Evolutionary conservation across 495 filamentous ascomycete genomes (phyloP).

Genomic region (Neurospora sp.): DNA sequence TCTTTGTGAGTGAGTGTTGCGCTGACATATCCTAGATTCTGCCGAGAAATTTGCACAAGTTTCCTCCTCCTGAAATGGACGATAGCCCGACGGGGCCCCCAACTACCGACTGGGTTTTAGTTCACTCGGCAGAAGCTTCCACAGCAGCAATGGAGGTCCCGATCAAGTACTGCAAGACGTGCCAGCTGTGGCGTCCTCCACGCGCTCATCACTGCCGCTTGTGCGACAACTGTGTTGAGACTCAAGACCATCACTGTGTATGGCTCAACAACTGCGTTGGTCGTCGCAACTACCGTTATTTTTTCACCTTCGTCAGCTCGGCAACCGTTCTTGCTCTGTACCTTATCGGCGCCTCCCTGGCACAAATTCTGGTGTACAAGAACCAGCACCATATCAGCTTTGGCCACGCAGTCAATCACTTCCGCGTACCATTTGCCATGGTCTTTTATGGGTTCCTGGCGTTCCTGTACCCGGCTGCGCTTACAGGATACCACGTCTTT

Average conservation of each 20-base stretch:
- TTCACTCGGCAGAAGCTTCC: slow-evolving; percentile 62
- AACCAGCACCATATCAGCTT: slow-evolving; percentile 52
- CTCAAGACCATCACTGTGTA: slow-evolving; percentile 96
- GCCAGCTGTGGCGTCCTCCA: slow-evolving; percentile 91
- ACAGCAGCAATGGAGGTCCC: slow-evolving; percentile 91
- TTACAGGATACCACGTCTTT: slow-evolving; percentile 84
- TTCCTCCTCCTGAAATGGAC: slow-evolving; percentile 45
- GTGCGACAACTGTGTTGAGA: slow-evolving; percentile 95
- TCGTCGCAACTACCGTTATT: slow-evolving; percentile 95
- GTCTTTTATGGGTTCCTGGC: slow-evolving; percentile 70
- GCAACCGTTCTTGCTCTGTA: slow-evolving; percentile 68
- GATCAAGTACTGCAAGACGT: slow-evolving; percentile 94
- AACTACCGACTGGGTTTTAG: slow-evolving; percentile 82
- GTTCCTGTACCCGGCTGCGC: slow-evolving; percentile 70
- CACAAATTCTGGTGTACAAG: slow-evolving; percentile 68
- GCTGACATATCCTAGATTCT: slow-evolving; percentile 50
- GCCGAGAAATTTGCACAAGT: slow-evolving; percentile 64
- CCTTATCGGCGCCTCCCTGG: slow-evolving; percentile 63
- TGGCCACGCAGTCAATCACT: slow-evolving; percentile 50
- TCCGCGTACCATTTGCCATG: slow-evolving; percentile 80
- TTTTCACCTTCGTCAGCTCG: slow-evolving; percentile 77
- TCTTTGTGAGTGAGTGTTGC: neutral
- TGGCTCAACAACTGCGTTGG: slow-evolving; percentile 99
- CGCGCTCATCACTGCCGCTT: slow-evolving; percentile 92
- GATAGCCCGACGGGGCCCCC: slow-evolving; percentile 79